Evolutionary conservation across 2,329 filamentous ascomycete species (phyloP).

Genomic region (Fusarium sp.): DNA sequence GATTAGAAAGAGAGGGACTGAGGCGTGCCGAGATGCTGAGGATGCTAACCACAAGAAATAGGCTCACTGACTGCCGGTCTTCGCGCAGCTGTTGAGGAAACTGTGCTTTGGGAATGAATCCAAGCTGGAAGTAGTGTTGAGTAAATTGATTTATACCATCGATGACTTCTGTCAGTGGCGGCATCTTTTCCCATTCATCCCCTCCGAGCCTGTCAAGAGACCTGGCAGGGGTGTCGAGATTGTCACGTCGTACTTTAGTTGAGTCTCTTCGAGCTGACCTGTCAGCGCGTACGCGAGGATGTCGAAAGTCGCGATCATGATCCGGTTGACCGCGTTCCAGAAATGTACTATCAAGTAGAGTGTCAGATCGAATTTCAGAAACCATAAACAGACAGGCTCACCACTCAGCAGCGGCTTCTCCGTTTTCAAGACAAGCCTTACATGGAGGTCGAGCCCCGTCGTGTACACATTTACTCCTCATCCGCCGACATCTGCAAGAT

Average conservation of each 20-base stretch:
- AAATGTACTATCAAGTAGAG: slow-evolving; percentile 58
- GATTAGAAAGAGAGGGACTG: slow-evolving; percentile 61
- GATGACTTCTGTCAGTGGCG: slow-evolving; percentile 62
- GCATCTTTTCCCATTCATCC: slow-evolving; percentile 64
- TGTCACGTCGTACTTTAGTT: slow-evolving; percentile 53
- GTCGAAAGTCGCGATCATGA: slow-evolving; percentile 67
- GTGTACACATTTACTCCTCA: slow-evolving; percentile 68
- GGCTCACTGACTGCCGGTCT: slow-evolving; percentile 62
- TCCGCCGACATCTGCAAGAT: slow-evolving; percentile 63
- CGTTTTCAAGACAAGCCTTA: slow-evolving; percentile 64
- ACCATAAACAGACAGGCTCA: slow-evolving; percentile 45
- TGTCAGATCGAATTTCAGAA: slow-evolving; percentile 8
- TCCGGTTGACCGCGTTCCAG: slow-evolving; percentile 66
- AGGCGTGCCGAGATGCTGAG: slow-evolving; percentile 69
- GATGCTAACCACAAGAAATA: slow-evolving; percentile 67
- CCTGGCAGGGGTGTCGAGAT: slow-evolving; percentile 48
- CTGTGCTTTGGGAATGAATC: slow-evolving; percentile 67
- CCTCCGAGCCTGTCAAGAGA: slow-evolving; percentile 38
- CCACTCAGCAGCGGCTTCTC: slow-evolving; percentile 64
- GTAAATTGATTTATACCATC: slow-evolving; percentile 67
- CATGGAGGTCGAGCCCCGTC: slow-evolving; percentile 63
- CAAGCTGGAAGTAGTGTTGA: slow-evolving; percentile 69
- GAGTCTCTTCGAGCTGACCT: slow-evolving; percentile 58
- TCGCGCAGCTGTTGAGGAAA: slow-evolving; percentile 62
- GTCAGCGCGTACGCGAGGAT: slow-evolving; percentile 64